Evolutionary conservation across 2,329 filamentous ascomycete genomes (phyloP).

Genomic region (Penicillium sp.): DNA sequence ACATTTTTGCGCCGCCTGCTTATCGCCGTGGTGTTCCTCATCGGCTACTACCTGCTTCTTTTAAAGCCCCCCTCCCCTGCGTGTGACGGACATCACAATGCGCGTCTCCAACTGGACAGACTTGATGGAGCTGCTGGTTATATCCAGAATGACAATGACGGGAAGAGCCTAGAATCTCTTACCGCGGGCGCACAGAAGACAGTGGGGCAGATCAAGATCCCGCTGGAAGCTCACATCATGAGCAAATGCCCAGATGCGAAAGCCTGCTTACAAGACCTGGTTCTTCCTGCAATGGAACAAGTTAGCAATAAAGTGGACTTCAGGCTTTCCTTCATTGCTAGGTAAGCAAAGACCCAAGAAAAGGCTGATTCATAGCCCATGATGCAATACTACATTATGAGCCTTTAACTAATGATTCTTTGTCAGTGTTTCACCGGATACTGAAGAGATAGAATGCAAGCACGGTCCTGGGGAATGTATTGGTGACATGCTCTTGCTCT

Average conservation of each 20-base stretch:
- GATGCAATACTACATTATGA: not conserved
- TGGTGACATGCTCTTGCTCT: slow-evolving; percentile 92
- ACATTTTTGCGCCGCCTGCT: slow-evolving; percentile 12
- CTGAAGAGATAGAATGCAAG: slow-evolving; percentile 83
- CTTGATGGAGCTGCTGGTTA: not conserved
- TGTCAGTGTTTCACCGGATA: slow-evolving; percentile 62
- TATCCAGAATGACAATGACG: not conserved
- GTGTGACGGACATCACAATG: not conserved
- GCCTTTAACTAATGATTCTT: slow-evolving; percentile 6
- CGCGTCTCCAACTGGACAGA: not conserved
- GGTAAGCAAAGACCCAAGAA: slow-evolving; percentile 48
- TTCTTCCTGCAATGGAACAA: slow-evolving; percentile 84
- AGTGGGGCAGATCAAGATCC: slow-evolving; percentile 52
- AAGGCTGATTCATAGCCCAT: not conserved
- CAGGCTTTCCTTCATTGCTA: slow-evolving; percentile 84
- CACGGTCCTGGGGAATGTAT: slow-evolving; percentile 90
- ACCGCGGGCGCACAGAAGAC: not conserved
- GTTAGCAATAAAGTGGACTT: slow-evolving; percentile 87
- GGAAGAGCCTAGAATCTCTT: not conserved
- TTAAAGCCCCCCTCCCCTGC: slow-evolving; percentile 5
- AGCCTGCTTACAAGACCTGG: slow-evolving; percentile 76
- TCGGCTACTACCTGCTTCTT: slow-evolving; percentile 15
- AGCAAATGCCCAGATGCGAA: slow-evolving; percentile 92
- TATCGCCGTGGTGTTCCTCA: slow-evolving; percentile 13
- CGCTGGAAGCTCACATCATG: slow-evolving; percentile 94